Percentiles rank a stretch among this genome's conserved stretches.
Conservation (phyloP, 805 yeast genomes). For the Isabelozyma pseudorhagii region DNA sequence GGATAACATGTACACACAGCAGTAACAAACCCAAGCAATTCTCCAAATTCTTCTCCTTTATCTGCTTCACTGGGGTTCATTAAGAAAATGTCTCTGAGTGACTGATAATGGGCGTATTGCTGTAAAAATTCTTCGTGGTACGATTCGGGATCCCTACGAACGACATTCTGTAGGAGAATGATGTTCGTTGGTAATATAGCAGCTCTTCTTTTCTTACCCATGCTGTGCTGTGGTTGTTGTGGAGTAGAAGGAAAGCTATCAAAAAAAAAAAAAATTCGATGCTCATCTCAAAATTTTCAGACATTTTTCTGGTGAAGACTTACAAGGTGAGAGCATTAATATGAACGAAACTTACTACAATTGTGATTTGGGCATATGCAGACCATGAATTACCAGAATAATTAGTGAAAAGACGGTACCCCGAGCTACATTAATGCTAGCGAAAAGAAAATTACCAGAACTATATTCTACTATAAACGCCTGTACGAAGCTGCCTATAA, state of each 20-base stretch:
- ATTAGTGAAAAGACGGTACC: no score
- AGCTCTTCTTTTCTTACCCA: constrained; percentile 89
- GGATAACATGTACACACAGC: constrained; percentile 93
- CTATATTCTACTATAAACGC: neutral
- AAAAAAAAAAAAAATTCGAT: neutral
- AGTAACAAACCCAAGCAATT: constrained; percentile 83
- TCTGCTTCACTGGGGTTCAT: constrained; percentile 59
- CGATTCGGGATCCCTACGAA: constrained; percentile 90
- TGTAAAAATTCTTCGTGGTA: constrained; percentile 91
- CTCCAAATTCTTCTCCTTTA: constrained; percentile 65
- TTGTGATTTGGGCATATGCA: no score
- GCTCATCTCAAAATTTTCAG: neutral
- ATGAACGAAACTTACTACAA: no score
- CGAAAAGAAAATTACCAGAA: no score
- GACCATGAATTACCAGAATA: no score
- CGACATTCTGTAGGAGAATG: constrained; percentile 85
- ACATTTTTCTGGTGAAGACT: neutral
- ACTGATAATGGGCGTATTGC: constrained; percentile 89
- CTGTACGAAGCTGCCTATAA: neutral
- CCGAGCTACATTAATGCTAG: no score
- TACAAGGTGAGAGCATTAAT: neutral
- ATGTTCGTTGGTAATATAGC: constrained; percentile 91
- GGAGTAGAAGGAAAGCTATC: neutral
- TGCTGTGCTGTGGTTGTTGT: constrained; percentile 18
- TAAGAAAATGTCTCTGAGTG: constrained; percentile 82